Evolutionary conservation across 2,329 filamentous ascomycete genomes (phyloP), one percentile per base, ranked within the genome.

Genomic region (Pseudogymnoascus sp.): DNA sequence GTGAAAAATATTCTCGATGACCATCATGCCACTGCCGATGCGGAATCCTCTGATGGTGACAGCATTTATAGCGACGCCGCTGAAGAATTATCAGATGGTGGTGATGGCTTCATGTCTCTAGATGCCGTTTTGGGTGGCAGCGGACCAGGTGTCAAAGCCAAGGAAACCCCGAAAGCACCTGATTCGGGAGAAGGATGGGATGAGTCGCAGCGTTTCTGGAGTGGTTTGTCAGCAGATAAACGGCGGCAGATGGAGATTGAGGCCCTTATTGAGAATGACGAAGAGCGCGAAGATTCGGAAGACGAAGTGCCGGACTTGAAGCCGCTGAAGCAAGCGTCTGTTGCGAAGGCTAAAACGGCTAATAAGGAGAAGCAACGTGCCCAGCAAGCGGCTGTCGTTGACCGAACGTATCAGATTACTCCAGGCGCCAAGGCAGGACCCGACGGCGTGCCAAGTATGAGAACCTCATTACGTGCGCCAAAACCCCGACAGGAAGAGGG

Each of bases 21-120:
- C 54, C 61, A 60, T 28, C 38, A 61, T 33, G 25, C n/a, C 28
- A 54, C 28, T 33, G 28, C 16, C 5, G 28, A 54, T 6, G 6
- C 9, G 25, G 47, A 54, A 12, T 54, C 81, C n/a, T 75, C 76
- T 3, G 83, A 85, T 61, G 75, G 75, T 12, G 77, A 75, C 58
- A 86, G 82, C 63, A 80, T 89, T 22, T 92, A 90, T 70, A 90
- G 86, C 65, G 89, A 92, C 72, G 89, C 89, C 1, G 87, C 87
- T 60, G 89, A 92, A 72, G 87, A 91, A 63, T 75, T 88, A 0
- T 83, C 83, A 0, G 86, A 90, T 12, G 16, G 16, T 30, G 69
- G 79, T 3, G 82, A 83, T 54, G 88, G 86, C 0, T 92, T 90
- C 68, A 78, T 85, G 68, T 92, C 88, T 4, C 77, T 92, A 6